These are phyloP conservation scores for Pisolithus orientalis DNA, from an alignment of 768 basidiomycete genomes.

Conservation along the genomic window DNA sequence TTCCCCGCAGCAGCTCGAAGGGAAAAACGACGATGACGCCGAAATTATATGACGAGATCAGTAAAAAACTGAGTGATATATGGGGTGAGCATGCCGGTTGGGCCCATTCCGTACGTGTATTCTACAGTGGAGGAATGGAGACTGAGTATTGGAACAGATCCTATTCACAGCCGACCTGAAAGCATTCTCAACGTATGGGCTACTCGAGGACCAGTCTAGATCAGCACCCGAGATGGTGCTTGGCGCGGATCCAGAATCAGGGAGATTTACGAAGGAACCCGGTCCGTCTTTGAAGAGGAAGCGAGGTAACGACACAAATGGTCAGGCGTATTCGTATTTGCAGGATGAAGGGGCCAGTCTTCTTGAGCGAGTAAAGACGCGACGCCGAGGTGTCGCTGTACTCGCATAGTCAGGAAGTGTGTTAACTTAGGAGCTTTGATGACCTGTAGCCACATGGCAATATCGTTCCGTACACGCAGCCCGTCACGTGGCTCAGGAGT, in stretches of 20 bases:
- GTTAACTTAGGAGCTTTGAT: too few species aligned
- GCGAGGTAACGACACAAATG: neutral
- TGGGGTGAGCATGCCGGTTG: slow-evolving; percentile 91
- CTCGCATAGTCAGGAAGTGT: slow-evolving; percentile 6
- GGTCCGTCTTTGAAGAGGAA: neutral
- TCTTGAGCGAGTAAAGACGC: slow-evolving; percentile 38
- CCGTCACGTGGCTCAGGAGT: too few species aligned
- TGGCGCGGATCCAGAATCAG: slow-evolving; percentile 4
- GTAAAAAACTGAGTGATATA: slow-evolving; percentile 45
- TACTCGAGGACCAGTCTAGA: slow-evolving; percentile 8
- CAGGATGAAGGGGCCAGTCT: slow-evolving; percentile 18
- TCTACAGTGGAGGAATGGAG: neutral
- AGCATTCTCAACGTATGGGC: slow-evolving; percentile 56
- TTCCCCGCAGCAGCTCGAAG: slow-evolving; percentile 38
- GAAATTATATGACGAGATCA: slow-evolving; percentile 70
- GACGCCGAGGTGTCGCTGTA: slow-evolving; percentile 22
- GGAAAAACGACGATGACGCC: slow-evolving; percentile 64
- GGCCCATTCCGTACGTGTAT: slow-evolving; percentile 68
- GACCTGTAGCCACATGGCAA: too few species aligned
- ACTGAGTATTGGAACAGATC: slow-evolving; percentile 36
- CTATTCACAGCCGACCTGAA: slow-evolving; percentile 73
- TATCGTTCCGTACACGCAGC: too few species aligned
- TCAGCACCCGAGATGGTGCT: slow-evolving; percentile 8
- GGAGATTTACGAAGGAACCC: neutral
- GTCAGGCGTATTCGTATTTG: neutral